Conservation (phyloP, 257 asterid species). For the Nicotiana paniculata region DNA sequence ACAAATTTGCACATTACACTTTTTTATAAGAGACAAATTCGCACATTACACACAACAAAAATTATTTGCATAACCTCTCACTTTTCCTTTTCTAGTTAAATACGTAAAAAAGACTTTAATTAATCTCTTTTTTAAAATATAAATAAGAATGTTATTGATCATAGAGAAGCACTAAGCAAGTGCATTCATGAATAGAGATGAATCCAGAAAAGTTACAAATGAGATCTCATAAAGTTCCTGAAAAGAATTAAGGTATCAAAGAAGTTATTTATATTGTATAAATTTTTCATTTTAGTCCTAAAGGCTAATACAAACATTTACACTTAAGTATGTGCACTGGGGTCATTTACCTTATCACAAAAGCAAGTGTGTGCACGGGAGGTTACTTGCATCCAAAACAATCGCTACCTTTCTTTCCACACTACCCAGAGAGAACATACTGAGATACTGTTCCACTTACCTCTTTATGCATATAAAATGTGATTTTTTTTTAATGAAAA, state of each 20-base stretch:
- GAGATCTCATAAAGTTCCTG: neutral
- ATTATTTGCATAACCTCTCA: neutral
- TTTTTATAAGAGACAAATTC: neutral
- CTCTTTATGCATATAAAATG: neutral
- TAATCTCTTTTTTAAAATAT: neutral
- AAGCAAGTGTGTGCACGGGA: neutral
- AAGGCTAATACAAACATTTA: neutral
- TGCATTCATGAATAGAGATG: neutral
- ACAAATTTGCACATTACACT: neutral
- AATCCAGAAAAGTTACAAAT: neutral
- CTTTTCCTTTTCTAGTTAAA: neutral
- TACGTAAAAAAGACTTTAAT: neutral
- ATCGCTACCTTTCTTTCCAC: neutral
- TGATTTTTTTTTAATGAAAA: neutral
- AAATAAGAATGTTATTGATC: neutral
- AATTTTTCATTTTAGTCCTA: neutral
- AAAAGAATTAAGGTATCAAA: neutral
- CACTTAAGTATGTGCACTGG: neutral
- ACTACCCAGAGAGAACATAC: neutral
- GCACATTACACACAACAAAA: neutral
- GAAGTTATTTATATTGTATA: neutral
- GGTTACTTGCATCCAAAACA: neutral
- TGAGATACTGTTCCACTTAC: neutral
- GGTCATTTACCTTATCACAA: neutral
- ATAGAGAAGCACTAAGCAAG: neutral